Conservation (phyloP, 805 yeast genomes). For the Brettanomyces custersianus region DNA sequence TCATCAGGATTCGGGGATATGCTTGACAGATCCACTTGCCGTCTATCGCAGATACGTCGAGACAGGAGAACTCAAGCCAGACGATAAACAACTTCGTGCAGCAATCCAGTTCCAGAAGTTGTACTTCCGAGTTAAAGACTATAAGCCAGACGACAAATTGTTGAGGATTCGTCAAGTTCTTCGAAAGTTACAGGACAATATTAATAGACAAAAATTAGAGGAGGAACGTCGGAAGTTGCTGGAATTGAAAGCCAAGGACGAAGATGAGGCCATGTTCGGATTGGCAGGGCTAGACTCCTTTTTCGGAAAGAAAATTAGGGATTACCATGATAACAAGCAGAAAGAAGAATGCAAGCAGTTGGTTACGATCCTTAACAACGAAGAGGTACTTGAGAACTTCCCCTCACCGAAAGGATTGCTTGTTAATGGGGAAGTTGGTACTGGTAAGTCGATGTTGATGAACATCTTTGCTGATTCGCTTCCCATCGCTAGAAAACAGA, state of each 20-base stretch:
- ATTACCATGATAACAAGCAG: conserved; percentile 13
- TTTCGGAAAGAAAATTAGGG: conserved; percentile 24
- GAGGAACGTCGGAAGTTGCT: too few relatives aligned
- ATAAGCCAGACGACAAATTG: conserved; percentile 43
- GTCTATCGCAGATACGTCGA: conserved; percentile 46
- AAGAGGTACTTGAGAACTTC: conserved; percentile 45
- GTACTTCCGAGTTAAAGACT: conserved; percentile 49
- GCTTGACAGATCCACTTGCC: conserved; percentile 50
- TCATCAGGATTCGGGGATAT: too few relatives aligned
- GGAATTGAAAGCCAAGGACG: too few relatives aligned
- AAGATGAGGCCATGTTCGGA: conserved; percentile 4
- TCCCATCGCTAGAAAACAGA: conserved; percentile 52
- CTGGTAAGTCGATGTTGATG: conserved; percentile 68
- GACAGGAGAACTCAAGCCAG: conserved; percentile 43
- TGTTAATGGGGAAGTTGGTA: conserved; percentile 60
- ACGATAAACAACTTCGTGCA: conserved; percentile 51
- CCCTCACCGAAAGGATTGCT: conserved; percentile 58
- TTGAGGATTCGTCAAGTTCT: conserved; percentile 32
- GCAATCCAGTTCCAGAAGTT: conserved; percentile 55
- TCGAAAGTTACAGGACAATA: conserved; percentile 24
- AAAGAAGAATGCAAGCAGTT: conserved; percentile 27
- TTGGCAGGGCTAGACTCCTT: conserved; percentile 13
- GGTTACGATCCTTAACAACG: conserved; percentile 45
- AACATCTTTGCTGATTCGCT: conserved; percentile 60
- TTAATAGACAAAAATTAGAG: conserved; percentile 9